Evolutionary conservation across 768 basidiomycete genomes (phyloP).

Genomic region (Coprinopsis cinerea): DNA sequence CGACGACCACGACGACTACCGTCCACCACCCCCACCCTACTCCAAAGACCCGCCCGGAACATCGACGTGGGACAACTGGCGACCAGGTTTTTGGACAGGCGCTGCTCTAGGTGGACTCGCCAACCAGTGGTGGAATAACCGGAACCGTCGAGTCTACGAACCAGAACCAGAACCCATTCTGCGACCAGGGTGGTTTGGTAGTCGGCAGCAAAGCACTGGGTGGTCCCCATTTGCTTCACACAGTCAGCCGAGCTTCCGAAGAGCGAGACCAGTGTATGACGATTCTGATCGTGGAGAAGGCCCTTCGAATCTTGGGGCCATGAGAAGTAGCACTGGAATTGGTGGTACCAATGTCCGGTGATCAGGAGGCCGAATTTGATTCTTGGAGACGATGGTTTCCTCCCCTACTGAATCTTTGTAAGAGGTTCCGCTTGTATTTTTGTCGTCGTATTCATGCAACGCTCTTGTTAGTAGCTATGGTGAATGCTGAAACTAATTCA

Average conservation of each 20-base stretch:
- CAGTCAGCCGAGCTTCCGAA: slow-evolving; percentile 10
- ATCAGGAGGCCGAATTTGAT: no score
- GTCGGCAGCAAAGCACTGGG: slow-evolving; percentile 62
- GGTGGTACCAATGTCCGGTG: slow-evolving; percentile 74
- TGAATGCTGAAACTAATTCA: no score
- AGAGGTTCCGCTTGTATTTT: no score
- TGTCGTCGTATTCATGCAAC: not conserved
- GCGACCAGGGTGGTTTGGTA: slow-evolving; percentile 35
- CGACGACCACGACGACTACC: slow-evolving; percentile 30
- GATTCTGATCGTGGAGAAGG: slow-evolving; percentile 62
- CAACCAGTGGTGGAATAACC: slow-evolving; percentile 46
- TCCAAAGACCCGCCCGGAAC: slow-evolving; percentile 31
- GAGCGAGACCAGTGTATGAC: slow-evolving; percentile 18
- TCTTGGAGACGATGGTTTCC: not conserved
- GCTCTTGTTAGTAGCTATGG: not conserved
- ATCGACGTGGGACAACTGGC: not conserved
- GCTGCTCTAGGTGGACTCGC: slow-evolving; percentile 69
- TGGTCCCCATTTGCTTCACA: slow-evolving; percentile 11
- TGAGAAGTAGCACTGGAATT: slow-evolving; percentile 74
- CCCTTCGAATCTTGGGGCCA: slow-evolving; percentile 59
- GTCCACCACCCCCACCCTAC: slow-evolving; percentile 52
- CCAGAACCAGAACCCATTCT: slow-evolving; percentile 21
- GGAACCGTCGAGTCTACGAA: slow-evolving; percentile 16
- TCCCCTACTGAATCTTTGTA: not conserved
- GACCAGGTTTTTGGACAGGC: slow-evolving; percentile 54